phyloP scores from a whole-genome alignment of 148 eudicot genomes.

The Agrostemma githago region DNA sequence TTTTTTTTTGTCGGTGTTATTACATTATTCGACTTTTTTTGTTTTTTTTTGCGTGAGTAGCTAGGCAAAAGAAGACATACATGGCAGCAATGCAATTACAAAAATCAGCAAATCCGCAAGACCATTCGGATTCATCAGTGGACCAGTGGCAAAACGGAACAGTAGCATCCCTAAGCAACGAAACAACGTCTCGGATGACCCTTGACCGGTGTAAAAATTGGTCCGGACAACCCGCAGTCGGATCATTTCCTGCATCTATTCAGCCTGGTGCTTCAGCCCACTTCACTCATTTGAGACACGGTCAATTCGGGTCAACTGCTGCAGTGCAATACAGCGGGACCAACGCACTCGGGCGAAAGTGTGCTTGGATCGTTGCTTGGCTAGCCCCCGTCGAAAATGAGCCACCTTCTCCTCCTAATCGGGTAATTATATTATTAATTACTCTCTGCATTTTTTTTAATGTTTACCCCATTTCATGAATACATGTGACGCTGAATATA shows the following conservation, averaged over 20 bases:
- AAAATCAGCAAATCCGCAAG: background rate
- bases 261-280: background rate
- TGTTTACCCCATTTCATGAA: no score
- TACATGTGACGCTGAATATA: background rate
- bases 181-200: background rate
- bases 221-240: background rate
- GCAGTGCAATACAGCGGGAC: background rate
- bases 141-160: conserved; percentile 4
- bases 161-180: background rate
- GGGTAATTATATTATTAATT: background rate
- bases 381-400: background rate
- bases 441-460: no score
- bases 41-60: no score
- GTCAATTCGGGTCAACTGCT: conserved; percentile 5
- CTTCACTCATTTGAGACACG: background rate
- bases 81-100: background rate
- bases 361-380: conserved; percentile 12
- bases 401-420: background rate
- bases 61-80: no score
- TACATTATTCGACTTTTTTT: no score
- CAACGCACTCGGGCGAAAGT: background rate
- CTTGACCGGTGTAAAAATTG: background rate
- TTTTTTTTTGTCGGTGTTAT: no score
- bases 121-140: no score
- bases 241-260: background rate